Evolutionary conservation across 1,139 yeast genomes (phyloP).

Genomic region (Pneumocystis jirovecii): DNA sequence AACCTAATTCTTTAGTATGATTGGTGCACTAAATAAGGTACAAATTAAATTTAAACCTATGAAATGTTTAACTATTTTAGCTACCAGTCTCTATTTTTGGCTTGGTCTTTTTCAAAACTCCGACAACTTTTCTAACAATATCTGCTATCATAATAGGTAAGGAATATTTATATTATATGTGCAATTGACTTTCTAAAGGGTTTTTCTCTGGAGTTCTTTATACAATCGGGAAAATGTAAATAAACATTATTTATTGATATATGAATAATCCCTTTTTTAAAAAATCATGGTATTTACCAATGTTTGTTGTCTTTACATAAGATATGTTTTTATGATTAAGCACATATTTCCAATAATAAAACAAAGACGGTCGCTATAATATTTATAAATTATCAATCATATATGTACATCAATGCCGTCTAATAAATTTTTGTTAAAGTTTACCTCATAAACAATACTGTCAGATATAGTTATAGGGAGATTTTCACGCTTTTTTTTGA

Average conservation of each 20-base stretch:
- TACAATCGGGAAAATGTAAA: conserved; percentile 36
- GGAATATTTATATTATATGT: neutral
- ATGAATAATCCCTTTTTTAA: neutral
- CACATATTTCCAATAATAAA: neutral
- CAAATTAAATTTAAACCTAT: neutral
- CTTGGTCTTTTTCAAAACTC: conserved; percentile 82
- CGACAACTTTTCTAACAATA: conserved; percentile 82
- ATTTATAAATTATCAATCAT: neutral
- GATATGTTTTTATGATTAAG: neutral
- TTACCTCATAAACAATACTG: neutral
- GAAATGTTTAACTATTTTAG: conserved; percentile 12
- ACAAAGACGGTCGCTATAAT: neutral
- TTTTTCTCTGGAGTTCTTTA: conserved; percentile 89
- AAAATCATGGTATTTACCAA: neutral
- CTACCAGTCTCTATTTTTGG: conserved; percentile 95
- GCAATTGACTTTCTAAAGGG: conserved; percentile 43
- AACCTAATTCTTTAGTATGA: conserved; percentile 42
- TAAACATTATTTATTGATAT: neutral
- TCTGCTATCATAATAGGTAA: conserved; percentile 40
- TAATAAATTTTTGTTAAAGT: neutral
- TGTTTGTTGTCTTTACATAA: neutral
- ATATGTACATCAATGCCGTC: neutral
- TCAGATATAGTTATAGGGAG: neutral
- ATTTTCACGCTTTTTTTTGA: neutral
- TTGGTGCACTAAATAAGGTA: conserved; percentile 83